Evolutionary conservation across 2,329 filamentous ascomycete species (phyloP), one percentile per base, ranked within the genome.

Genomic region (Botryotinia calthae): DNA sequence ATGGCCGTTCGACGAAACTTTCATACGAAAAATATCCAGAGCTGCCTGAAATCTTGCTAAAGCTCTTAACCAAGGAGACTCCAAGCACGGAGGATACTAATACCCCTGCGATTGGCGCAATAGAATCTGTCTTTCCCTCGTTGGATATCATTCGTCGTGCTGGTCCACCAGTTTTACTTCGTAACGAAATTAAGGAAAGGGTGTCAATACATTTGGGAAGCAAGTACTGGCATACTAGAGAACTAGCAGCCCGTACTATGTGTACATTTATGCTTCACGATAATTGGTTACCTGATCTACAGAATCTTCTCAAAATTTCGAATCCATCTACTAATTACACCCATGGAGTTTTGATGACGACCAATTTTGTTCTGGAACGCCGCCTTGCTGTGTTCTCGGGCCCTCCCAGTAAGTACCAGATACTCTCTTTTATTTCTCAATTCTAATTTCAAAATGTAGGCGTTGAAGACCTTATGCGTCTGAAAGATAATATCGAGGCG

Each of bases 111-210:
- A 84, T 69, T 82, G 79, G 81, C 40, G 80, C 86, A 1, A 87
- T 89, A 9, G 92, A 95, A 81, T 91, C 90, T 0, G 91, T 95
- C 3, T 95, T 96, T 78, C 93, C 93, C 0, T 93, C 92, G 0
- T 83, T 97, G n/a, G 92, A 95, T 77, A 92, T 97, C 51, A 86
- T 96, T 67, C 89, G 92, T 66, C 87, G 93, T 70, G 90, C 91
- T 18, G 88, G 89, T 0, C 89, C 93, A 0, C 92, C 92, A 0
- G 85, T 87, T 37, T 80, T 85, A 4, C 82, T 88, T 73, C 84
- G 86, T 2, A 82, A 84, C 1, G 84, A 87, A 64, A 86, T 94
- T 8, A 86, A 88, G 76, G 78, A 81, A 4, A 85, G 87, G 64
- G 88, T 95, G 12, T 81, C 86, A 10, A 85, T 84, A 59, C 90